Percentiles rank a stretch among this genome's conserved stretches.
These are phyloP conservation scores for Hamamelis virginiana DNA, from an alignment of 164 flowering plant species.

Conservation along the genomic window DNA sequence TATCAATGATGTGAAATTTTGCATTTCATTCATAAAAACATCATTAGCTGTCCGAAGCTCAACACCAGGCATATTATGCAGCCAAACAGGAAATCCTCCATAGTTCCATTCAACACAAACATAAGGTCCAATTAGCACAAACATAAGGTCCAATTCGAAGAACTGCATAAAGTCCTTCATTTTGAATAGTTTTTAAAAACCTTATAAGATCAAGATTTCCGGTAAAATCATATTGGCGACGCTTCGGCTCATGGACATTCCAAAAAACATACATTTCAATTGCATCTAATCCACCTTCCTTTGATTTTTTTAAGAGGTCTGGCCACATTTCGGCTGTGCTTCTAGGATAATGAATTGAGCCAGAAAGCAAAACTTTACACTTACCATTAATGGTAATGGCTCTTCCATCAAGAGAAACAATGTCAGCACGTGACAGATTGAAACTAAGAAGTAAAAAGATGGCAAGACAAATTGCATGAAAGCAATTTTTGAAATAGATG, in stretches of 20 bases:
- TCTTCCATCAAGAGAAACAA: constrained; percentile 33
- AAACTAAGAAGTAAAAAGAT: too few species aligned
- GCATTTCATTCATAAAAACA: constrained; percentile 55
- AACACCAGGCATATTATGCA: constrained; percentile 53
- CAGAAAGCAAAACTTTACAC: constrained; percentile 26
- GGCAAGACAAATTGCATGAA: too few species aligned
- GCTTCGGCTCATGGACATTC: constrained; percentile 54
- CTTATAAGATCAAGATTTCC: constrained; percentile 56
- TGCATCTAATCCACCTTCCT: constrained; percentile 57
- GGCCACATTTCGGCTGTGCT: constrained; percentile 60
- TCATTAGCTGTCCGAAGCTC: constrained; percentile 41
- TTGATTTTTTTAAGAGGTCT: constrained; percentile 41
- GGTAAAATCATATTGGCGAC: constrained; percentile 57
- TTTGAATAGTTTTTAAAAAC: constrained; percentile 56
- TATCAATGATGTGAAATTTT: constrained; percentile 46
- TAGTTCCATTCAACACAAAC: constrained; percentile 94
- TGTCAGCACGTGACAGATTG: not conserved
- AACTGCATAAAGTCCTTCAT: constrained; percentile 54
- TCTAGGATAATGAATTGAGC: constrained; percentile 44
- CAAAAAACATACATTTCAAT: constrained; percentile 61
- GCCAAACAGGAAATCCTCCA: constrained; percentile 70
- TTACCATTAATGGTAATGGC: constrained; percentile 38
- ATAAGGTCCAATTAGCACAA: too few species aligned
- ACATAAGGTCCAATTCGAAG: constrained; percentile 77
- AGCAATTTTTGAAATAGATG: too few species aligned